Evolutionary conservation across 768 basidiomycete species (phyloP).

Genomic region (Lactarius sp.): DNA sequence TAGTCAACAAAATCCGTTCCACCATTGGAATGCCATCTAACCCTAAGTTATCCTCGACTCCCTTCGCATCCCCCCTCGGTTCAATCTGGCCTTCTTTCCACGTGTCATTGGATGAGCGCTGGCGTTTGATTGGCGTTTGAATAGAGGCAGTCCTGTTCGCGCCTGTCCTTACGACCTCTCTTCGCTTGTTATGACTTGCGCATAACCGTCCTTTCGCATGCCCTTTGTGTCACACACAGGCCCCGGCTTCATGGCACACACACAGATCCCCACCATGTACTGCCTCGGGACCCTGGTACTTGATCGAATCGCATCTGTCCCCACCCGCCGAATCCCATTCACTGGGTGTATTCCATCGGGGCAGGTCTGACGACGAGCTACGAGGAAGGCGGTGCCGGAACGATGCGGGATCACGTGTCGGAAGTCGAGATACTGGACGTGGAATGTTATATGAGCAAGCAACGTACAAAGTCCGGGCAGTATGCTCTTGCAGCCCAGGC

Average conservation of each 20-base stretch:
- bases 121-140: background rate
- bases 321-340: slow-evolving; percentile 7
- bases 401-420: slow-evolving; percentile 14
- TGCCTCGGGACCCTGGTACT: slow-evolving; percentile 23
- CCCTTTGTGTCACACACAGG: slow-evolving; percentile 1
- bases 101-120: background rate
- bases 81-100: background rate
- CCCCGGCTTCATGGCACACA: background rate
- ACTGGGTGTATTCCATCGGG: slow-evolving; percentile 6
- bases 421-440: background rate
- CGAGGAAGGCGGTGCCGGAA: slow-evolving; percentile 25
- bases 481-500: slow-evolving; percentile 1
- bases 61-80: slow-evolving; percentile 10
- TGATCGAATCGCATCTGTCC: background rate
- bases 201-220: slow-evolving; percentile 5
- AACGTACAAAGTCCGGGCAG: slow-evolving; percentile 1
- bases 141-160: too few relatives aligned
- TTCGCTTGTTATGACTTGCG: slow-evolving; percentile 19
- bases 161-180: background rate
- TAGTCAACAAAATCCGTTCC: slow-evolving; percentile 24
- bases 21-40: slow-evolving; percentile 24
- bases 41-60: slow-evolving; percentile 21
- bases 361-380: slow-evolving; percentile 6
- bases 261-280: slow-evolving; percentile 17
- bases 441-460: slow-evolving; percentile 11